Evolutionary conservation across 2,329 filamentous ascomycete genomes (phyloP), one percentile per base, ranked within the genome.

Genomic region (Neopestalotiopsis rosae): DNA sequence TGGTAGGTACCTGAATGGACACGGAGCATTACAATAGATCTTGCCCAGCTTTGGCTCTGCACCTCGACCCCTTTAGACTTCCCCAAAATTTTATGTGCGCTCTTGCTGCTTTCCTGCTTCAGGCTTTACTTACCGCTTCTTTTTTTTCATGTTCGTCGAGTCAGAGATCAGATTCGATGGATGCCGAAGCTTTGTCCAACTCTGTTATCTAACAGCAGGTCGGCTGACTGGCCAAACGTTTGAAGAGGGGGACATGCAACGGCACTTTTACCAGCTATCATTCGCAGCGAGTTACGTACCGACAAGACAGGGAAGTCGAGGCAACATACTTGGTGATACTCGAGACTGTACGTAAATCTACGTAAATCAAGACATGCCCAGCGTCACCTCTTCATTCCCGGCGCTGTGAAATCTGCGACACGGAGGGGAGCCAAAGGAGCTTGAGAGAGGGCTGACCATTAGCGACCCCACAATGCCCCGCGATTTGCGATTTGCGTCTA

Each of bases 391-490:
- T 38, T 38, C 17, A n/a, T n/a, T 58, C 20, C 49, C 42, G 63
- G 34, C 34, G 34, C 34, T 38, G 34, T 10, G 63, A 63, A 28
- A 28, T 5, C 63, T 66, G 42, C 63, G 32, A 66, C 69, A 70
- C 72, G 72, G 72, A 69, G 71, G 71, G 69, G 45, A 38, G 34
- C 34, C 10, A 69, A 70, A 69, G 69, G 45, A 38, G 34, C 34
- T 38, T 38, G 34, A 38, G 34, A 7, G 45, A 52, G 17, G 45
- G 45, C 45, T 52, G 45, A 38, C 34, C 71, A 71, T 71, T 24
- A 67, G 67, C 65, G 70, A 49, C 69, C 34, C 73, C 73, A 74
- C 73, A 38, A 28, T 72, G 73, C 73, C 73, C 73, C 73, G 73
- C 73, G 72, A 73, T 74, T 71, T 74, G 67, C 69, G 38, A 52